A percentile compares a stretch with the other conserved stretches of the same genome.
Conservation (phyloP, 495 filamentous ascomycete genomes). For the Aspergillus panamensis region DNA sequence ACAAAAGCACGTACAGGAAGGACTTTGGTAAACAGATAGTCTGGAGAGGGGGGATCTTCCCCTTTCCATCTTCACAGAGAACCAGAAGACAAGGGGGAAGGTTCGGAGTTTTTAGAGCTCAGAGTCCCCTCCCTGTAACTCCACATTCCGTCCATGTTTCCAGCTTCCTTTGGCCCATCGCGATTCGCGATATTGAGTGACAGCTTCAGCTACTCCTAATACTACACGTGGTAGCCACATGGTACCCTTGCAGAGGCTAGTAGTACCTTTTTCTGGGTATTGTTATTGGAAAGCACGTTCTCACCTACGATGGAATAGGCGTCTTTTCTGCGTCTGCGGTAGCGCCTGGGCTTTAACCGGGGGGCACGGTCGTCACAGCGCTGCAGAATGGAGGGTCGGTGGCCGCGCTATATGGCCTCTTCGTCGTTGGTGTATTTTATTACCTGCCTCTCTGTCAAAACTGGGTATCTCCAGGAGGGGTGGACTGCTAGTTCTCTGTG, state of each 20-base stretch:
- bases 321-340: too few species aligned
- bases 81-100: neutral
- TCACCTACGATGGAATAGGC: neutral
- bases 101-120: neutral
- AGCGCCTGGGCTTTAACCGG: conserved; percentile 15
- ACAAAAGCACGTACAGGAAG: neutral
- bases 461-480: conserved; percentile 68
- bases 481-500: conserved; percentile 82
- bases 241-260: neutral
- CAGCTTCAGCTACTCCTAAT: neutral
- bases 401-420: conserved; percentile 11
- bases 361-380: conserved; percentile 18
- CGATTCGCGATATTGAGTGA: neutral
- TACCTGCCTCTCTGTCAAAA: conserved; percentile 25
- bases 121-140: neutral
- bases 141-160: neutral
- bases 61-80: neutral
- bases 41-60: neutral
- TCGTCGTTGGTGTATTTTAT: conserved; percentile 20
- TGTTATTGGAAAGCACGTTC: conserved; percentile 42
- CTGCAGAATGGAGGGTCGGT: conserved; percentile 13
- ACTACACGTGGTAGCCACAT: conserved; percentile 8
- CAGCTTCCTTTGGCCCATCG: neutral
- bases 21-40: neutral
- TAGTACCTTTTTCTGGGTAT: too few species aligned